Conservation (phyloP, 2,329 filamentous ascomycete genomes). For the Cercospora canescens region DNA sequence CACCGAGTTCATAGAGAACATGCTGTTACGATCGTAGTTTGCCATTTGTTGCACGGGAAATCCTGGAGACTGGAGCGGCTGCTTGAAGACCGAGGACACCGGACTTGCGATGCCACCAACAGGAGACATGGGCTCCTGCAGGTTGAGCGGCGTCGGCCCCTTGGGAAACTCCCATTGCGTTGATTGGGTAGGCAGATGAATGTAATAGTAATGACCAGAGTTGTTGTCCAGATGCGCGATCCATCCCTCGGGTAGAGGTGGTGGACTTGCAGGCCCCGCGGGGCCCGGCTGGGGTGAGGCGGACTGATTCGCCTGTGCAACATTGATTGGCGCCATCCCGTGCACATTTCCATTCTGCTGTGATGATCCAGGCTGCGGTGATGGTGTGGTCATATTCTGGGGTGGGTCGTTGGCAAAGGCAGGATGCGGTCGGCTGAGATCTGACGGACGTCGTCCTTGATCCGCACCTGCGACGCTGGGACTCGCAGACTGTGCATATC, state of each 20-base stretch:
- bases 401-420: constrained; percentile 84
- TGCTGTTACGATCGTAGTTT: constrained; percentile 75
- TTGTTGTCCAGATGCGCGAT: constrained; percentile 94
- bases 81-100: constrained; percentile 55
- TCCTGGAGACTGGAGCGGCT: constrained; percentile 75
- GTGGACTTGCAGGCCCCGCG: constrained; percentile 75
- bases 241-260: constrained; percentile 95
- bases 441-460: constrained; percentile 31
- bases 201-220: constrained; percentile 98
- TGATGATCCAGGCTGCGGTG: constrained; percentile 49
- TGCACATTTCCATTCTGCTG: constrained; percentile 34
- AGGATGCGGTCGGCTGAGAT: constrained; percentile 66
- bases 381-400: constrained; percentile 22
- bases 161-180: constrained; percentile 99
- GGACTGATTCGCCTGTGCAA: constrained; percentile 36
- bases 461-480: constrained; percentile 27
- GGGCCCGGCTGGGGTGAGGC: constrained; percentile 22
- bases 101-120: constrained; percentile 56
- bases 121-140: constrained; percentile 84
- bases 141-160: constrained; percentile 83
- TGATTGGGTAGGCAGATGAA: constrained; percentile 89
- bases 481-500: constrained; percentile 47
- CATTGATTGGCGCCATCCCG: constrained; percentile 44
- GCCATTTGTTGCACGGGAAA: constrained; percentile 75
- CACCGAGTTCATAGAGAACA: constrained; percentile 75